Evolutionary conservation across 1,284 basidiomycete species (phyloP).

Genomic region (Fistulinella staudtii): DNA sequence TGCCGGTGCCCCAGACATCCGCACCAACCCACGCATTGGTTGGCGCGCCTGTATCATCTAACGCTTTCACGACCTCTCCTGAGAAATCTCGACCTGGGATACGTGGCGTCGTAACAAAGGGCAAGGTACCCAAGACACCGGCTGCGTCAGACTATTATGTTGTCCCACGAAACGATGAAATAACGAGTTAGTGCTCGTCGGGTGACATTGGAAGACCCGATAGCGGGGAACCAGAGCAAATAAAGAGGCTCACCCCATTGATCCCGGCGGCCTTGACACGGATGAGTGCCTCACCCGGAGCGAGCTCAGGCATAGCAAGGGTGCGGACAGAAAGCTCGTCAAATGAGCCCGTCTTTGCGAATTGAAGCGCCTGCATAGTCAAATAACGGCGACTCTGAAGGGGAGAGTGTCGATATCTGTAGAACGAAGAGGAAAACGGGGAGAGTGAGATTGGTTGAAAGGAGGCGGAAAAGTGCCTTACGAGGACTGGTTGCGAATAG

Average conservation of each 20-base stretch:
- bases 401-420: constrained; percentile 5
- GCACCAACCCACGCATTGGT: constrained; percentile 24
- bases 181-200: background rate
- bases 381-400: background rate
- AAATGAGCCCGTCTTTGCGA: constrained; percentile 32
- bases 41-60: constrained; percentile 22
- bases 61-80: constrained; percentile 31
- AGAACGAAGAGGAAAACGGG: background rate
- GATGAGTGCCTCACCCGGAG: constrained; percentile 32
- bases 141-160: constrained; percentile 29
- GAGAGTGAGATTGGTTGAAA: background rate
- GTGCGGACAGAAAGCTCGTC: constrained; percentile 21
- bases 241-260: constrained; percentile 26
- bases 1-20: constrained; percentile 34
- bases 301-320: constrained; percentile 23
- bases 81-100: constrained; percentile 33
- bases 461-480: background rate
- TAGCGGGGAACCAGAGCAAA: no score
- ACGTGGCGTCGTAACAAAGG: constrained; percentile 33
- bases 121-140: constrained; percentile 24
- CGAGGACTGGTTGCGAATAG: no score
- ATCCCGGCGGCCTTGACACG: constrained; percentile 32
- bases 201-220: no score
- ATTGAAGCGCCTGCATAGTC: constrained; percentile 32
- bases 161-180: background rate